These are phyloP conservation scores for Alternaria brassicae DNA, from an alignment of 2,329 filamentous ascomycete species.

Conservation along the genomic window DNA sequence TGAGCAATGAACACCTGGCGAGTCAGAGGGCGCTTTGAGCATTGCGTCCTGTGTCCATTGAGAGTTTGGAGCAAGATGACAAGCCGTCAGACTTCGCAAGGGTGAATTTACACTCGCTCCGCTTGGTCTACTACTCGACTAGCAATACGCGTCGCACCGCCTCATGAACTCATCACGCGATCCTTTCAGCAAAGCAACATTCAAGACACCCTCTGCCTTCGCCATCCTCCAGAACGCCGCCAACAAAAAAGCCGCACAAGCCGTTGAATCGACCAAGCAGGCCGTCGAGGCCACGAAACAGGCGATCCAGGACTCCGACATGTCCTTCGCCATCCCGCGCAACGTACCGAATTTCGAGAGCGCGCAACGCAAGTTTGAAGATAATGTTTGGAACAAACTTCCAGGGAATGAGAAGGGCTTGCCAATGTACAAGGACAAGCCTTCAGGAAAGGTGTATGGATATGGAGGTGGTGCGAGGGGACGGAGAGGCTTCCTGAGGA, in stretches of 20 bases:
- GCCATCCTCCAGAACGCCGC: conserved; percentile 43
- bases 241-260: conserved; percentile 31
- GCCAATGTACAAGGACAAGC: conserved; percentile 99
- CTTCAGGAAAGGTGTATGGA: conserved; percentile 69
- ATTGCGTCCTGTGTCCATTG: conserved; percentile 2
- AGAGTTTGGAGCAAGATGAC: conserved; percentile 10
- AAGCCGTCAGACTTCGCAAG: conserved; percentile 1
- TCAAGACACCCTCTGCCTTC: conserved; percentile 39
- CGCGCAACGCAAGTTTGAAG: conserved; percentile 51
- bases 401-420: conserved; percentile 70
- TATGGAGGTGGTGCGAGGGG: conserved; percentile 62
- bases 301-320: conserved; percentile 46
- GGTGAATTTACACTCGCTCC: conserved; percentile 14
- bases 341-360: conserved; percentile 54
- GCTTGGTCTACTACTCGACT: not conserved
- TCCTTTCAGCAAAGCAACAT: conserved; percentile 50
- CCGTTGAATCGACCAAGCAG: conserved; percentile 40
- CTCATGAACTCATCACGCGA: conserved; percentile 55
- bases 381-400: conserved; percentile 56
- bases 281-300: conserved; percentile 44
- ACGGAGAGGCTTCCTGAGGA: conserved; percentile 60
- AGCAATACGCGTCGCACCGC: conserved; percentile 14
- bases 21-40: conserved; percentile 11
- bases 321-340: conserved; percentile 54
- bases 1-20: conserved; percentile 38